A percentile compares a stretch with the other conserved stretches of the same genome.
Conservation (phyloP, 2,329 filamentous ascomycete genomes). For the Amylocarpus encephaloides region DNA sequence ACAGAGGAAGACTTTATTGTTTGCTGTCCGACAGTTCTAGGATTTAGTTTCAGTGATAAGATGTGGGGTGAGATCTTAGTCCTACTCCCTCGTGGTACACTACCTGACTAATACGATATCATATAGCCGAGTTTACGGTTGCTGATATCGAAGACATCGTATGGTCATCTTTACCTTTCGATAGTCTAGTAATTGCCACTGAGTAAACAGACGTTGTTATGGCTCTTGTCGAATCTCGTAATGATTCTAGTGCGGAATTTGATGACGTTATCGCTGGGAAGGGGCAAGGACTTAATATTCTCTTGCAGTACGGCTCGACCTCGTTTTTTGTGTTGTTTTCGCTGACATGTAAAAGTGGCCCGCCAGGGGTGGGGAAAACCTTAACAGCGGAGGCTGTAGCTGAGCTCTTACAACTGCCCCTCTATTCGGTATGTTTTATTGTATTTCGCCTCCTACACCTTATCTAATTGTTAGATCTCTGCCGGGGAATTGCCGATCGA, state of each 20-base stretch:
- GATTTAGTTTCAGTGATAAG: conserved; percentile 5
- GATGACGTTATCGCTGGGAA: conserved; percentile 3
- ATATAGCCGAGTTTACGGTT: conserved; percentile 10
- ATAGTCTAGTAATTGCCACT: neutral
- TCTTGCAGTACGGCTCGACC: neutral
- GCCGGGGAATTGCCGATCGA: conserved; percentile 25
- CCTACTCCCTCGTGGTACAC: too few relatives aligned
- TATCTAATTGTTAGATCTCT: conserved; percentile 5
- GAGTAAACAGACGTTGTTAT: conserved; percentile 1
- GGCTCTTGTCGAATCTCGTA: too few relatives aligned
- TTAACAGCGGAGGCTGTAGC: conserved; percentile 8
- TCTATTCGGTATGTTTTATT: conserved; percentile 3
- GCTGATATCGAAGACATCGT: conserved; percentile 7
- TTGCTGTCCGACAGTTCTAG: conserved; percentile 5
- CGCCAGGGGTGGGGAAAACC: conserved; percentile 8
- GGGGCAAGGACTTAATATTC: conserved; percentile 15
- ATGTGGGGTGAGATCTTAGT: conserved; percentile 3
- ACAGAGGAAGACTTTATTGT: conserved; percentile 1
- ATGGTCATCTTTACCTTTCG: neutral
- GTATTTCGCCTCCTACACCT: neutral
- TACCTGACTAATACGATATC: neutral
- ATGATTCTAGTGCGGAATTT: neutral
- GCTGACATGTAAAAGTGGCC: conserved; percentile 5
- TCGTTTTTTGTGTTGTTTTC: neutral
- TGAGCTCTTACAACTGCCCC: conserved; percentile 6